Evolutionary conservation across 495 filamentous ascomycete species (phyloP).

Genomic region (Penicillium paxilli): DNA sequence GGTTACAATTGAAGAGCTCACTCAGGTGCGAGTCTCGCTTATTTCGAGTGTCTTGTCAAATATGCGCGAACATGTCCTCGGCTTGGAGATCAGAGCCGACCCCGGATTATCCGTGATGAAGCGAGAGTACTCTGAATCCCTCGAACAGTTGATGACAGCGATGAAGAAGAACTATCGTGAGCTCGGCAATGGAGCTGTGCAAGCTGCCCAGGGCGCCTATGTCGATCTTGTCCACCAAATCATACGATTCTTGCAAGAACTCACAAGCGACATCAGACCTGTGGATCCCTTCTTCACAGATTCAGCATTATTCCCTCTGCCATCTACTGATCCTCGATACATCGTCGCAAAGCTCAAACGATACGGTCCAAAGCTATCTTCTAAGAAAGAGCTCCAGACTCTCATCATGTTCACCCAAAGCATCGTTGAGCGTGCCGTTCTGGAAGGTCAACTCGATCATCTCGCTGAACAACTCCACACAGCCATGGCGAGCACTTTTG

Average conservation of each 20-base stretch:
- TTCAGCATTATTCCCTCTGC: conserved; percentile 63
- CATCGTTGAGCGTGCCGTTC: conserved; percentile 60
- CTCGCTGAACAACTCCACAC: conserved; percentile 58
- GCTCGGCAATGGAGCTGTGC: conserved; percentile 39
- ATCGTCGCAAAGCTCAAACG: conserved; percentile 65
- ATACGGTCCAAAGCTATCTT: conserved; percentile 59
- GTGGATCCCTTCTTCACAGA: conserved; percentile 71
- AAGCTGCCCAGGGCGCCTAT: conserved; percentile 53
- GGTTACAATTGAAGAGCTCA: conserved; percentile 56
- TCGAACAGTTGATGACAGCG: conserved; percentile 59
- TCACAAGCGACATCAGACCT: conserved; percentile 60
- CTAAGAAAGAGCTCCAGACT: conserved; percentile 53
- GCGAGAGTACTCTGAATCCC: conserved; percentile 54
- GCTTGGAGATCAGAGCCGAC: conserved; percentile 28
- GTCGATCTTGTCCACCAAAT: conserved; percentile 66
- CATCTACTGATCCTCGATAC: conserved; percentile 64
- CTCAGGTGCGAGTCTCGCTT: conserved; percentile 56
- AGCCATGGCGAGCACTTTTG: conserved; percentile 54
- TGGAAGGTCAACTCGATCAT: conserved; percentile 60
- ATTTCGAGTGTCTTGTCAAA: conserved; percentile 65
- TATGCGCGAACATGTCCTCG: conserved; percentile 57
- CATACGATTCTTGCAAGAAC: conserved; percentile 64
- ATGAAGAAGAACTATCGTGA: conserved; percentile 73
- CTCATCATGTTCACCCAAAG: conserved; percentile 64
- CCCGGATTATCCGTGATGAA: conserved; percentile 36